Percentiles rank a stretch among this genome's conserved stretches.
Evolutionary conservation across 1,139 yeast species (phyloP).

Genomic region (Pichia sorboxylosa): DNA sequence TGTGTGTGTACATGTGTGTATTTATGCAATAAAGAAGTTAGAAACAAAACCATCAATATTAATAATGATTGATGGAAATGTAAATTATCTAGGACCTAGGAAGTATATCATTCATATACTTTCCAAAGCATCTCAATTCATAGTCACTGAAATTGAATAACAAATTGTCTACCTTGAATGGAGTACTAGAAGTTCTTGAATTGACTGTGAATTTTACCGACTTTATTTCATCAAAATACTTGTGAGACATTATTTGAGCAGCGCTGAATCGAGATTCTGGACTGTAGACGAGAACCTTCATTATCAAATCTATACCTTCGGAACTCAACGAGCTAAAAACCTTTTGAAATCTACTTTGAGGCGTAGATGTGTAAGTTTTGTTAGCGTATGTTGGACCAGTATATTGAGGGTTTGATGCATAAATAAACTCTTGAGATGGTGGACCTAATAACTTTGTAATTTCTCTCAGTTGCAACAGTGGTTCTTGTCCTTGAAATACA

Average conservation of each 20-base stretch:
- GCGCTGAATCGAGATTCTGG: constrained; percentile 62
- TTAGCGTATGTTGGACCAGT: constrained; percentile 64
- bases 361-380: constrained; percentile 51
- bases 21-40: too few relatives aligned
- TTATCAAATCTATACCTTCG: constrained; percentile 57
- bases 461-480: constrained; percentile 63
- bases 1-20: too few relatives aligned
- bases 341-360: constrained; percentile 52
- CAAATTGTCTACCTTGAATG: constrained; percentile 25
- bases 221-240: constrained; percentile 60
- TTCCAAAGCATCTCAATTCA: constrained; percentile 40
- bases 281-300: constrained; percentile 61
- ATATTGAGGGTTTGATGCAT: constrained; percentile 62
- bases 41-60: too few relatives aligned
- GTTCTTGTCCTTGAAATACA: constrained; percentile 70
- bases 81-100: constrained; percentile 13
- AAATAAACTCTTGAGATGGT: constrained; percentile 59
- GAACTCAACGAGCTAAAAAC: constrained; percentile 60
- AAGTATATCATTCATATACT: constrained; percentile 18
- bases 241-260: constrained; percentile 55
- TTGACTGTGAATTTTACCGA: constrained; percentile 40
- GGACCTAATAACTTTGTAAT: constrained; percentile 68
- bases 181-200: constrained; percentile 15
- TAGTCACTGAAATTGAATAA: constrained; percentile 44
- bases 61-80: too few relatives aligned